These are phyloP conservation scores for Pseudogymnoascus sp. DNA, from an alignment of 2,329 filamentous ascomycete species.

Conservation along the genomic window DNA sequence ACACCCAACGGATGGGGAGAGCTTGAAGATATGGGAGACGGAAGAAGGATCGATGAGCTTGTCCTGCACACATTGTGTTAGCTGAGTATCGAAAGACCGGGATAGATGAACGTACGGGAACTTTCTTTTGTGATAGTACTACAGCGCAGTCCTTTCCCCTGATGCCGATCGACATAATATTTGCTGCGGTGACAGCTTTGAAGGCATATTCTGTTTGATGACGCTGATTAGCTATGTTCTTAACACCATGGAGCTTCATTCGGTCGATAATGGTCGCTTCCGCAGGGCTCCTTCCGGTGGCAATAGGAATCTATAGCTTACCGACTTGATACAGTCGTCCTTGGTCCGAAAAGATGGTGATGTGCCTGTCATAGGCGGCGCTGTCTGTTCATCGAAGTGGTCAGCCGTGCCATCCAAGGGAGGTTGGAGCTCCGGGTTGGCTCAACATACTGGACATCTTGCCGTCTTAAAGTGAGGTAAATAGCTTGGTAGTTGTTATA, in stretches of 20 bases:
- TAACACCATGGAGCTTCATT: slow-evolving; percentile 4
- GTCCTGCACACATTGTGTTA: slow-evolving; percentile 51
- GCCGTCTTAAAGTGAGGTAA: slow-evolving; percentile 8
- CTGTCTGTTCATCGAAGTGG: slow-evolving; percentile 45
- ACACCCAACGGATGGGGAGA: slow-evolving; percentile 92
- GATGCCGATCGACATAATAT: slow-evolving; percentile 96
- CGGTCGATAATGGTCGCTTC: not conserved
- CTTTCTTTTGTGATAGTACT: slow-evolving; percentile 98
- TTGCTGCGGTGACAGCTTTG: slow-evolving; percentile 98
- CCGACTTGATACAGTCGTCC: slow-evolving; percentile 99
- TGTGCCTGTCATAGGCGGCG: slow-evolving; percentile 95
- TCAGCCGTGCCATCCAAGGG: slow-evolving; percentile 18
- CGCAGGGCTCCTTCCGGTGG: not conserved
- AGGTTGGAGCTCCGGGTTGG: slow-evolving; percentile 3
- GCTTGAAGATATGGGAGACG: slow-evolving; percentile 93
- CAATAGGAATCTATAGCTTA: slow-evolving; percentile 42
- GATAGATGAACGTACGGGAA: slow-evolving; percentile 62
- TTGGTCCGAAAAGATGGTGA: slow-evolving; percentile 99
- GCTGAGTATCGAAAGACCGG: slow-evolving; percentile 17
- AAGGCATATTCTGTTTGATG: slow-evolving; percentile 85
- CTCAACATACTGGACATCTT: slow-evolving; percentile 33
- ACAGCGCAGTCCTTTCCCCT: slow-evolving; percentile 96
- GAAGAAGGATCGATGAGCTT: slow-evolving; percentile 98
- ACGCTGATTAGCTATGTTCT: slow-evolving; percentile 13
- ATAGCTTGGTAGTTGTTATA: not conserved